Base-by-base conservation (phyloP, 2,329 filamentous ascomycete species). In the Aspergillus sp. region DNA sequence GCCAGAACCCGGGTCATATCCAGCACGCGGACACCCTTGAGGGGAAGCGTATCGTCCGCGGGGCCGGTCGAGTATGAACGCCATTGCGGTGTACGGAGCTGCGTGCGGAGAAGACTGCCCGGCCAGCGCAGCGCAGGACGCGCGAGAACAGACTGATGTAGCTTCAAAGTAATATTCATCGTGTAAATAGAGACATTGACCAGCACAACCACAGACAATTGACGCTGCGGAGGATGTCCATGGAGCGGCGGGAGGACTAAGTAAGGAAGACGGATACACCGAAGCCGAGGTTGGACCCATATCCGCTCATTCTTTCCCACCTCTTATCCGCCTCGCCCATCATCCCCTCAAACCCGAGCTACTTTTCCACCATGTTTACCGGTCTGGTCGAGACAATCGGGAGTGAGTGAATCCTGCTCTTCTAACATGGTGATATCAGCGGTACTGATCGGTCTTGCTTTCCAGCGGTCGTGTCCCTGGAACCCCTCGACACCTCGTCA, bases 1-100 rank as follows among this genome's bases (percentile, higher is more conserved):
- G 94, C 94, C 58, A 99, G 76, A 1, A 99, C 94, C 75, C 94
- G 83, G 3, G 93, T 97, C 91, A 99, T 95, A 70, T 99, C 94
- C 56, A 99, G 80, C 13, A 97, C 92, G 50, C 89, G 85, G 62
- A 94, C 87, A 1, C 94, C 94, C 33, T 90, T 84, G 62, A 99
- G 79, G 19, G 94, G 93, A 30, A 88, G 71, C 14, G 77, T 79
- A 24, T 74, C 76, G 47, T 74, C 67, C 43, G 48, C 46, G 14
- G 67, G 60, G 47, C 70, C 65, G 52, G 74, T 77, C 36, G 79
- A 77, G 55, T 69, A 73, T 36, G 54, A 59, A 50, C 68, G 66
- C 61, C 63, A 63, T 65, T 59, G 62, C 38, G 59, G 45, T 19
- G 58, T 55, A 52, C 56, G 60, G 22, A 51, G 36, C 9, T 22